Conservation (phyloP, 495 filamentous ascomycete genomes). For the Rhypophila decipiens region DNA sequence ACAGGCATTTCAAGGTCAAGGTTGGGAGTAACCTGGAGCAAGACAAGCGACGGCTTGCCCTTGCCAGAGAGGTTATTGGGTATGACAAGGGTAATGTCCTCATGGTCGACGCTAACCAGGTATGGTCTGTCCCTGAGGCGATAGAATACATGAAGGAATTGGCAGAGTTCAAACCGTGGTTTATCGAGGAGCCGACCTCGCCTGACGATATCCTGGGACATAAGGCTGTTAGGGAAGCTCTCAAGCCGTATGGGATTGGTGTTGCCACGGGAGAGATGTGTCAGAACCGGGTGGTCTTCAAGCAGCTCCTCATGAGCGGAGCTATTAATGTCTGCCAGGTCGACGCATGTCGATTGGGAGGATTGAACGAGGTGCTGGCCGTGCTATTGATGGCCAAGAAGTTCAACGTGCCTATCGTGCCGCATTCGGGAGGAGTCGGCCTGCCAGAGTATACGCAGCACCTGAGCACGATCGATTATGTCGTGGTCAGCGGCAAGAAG, state of each 20-base stretch:
- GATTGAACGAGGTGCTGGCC: conserved; percentile 87
- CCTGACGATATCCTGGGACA: conserved; percentile 90
- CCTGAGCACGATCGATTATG: conserved; percentile 88
- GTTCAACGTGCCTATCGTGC: conserved; percentile 75
- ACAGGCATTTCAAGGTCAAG: conserved; percentile 88
- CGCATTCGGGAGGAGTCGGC: conserved; percentile 84
- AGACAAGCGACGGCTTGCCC: conserved; percentile 60
- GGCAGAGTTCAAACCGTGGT: conserved; percentile 85
- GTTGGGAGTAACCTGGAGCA: conserved; percentile 68
- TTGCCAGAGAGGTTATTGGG: conserved; percentile 77
- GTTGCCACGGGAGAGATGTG: conserved; percentile 96
- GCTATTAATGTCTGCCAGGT: conserved; percentile 87
- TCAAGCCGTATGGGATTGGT: conserved; percentile 67
- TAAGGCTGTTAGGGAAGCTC: conserved; percentile 72
- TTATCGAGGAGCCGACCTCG: conserved; percentile 95
- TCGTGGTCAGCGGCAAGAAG: conserved; percentile 74
- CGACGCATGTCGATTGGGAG: conserved; percentile 86
- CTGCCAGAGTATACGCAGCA: conserved; percentile 94
- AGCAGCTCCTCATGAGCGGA: conserved; percentile 73
- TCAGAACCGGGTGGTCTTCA: conserved; percentile 91
- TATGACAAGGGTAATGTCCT: conserved; percentile 81
- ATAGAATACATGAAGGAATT: conserved; percentile 82
- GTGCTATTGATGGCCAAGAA: conserved; percentile 90
- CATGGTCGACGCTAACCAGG: conserved; percentile 95
- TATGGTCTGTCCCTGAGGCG: conserved; percentile 89